A percentile compares a stretch with the other conserved stretches of the same genome.
phyloP scores from a whole-genome alignment of 2,329 filamentous ascomycete genomes.

The Cladophialophora psammophila region DNA sequence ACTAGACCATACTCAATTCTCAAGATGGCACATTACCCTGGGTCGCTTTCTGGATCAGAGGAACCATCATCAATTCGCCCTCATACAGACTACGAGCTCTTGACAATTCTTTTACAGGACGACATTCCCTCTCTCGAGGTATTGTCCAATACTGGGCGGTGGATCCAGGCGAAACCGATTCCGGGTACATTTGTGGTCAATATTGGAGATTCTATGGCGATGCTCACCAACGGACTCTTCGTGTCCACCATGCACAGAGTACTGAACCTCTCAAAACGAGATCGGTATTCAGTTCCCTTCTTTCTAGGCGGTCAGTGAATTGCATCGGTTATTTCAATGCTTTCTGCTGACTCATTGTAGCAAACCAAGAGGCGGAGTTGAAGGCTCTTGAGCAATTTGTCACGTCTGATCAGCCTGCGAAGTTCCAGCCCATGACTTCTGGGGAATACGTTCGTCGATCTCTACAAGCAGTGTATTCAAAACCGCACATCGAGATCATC shows the following conservation, averaged over 20 bases:
- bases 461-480: conserved; percentile 31
- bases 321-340: conserved; percentile 42
- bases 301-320: conserved; percentile 64
- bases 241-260: conserved; percentile 64
- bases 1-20: conserved; percentile 58
- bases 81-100: conserved; percentile 61
- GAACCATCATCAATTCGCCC: conserved; percentile 40
- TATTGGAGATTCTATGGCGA: conserved; percentile 59
- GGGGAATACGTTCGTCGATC: conserved; percentile 33
- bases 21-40: conserved; percentile 57
- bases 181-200: conserved; percentile 58
- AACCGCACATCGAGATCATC: conserved; percentile 30
- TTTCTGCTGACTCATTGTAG: conserved; percentile 14
- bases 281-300: conserved; percentile 62
- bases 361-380: conserved; percentile 33
- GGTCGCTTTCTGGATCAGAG: conserved; percentile 42
- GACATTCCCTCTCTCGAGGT: conserved; percentile 60
- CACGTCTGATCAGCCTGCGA: conserved; percentile 27
- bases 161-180: conserved; percentile 51
- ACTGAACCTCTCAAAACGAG: conserved; percentile 48
- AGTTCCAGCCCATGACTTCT: conserved; percentile 30
- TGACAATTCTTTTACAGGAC: conserved; percentile 64
- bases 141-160: conserved; percentile 51
- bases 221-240: conserved; percentile 58
- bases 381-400: conserved; percentile 29